Base-by-base conservation (phyloP, 768 basidiomycete genomes). In the Hydnomerulius pinastri region DNA sequence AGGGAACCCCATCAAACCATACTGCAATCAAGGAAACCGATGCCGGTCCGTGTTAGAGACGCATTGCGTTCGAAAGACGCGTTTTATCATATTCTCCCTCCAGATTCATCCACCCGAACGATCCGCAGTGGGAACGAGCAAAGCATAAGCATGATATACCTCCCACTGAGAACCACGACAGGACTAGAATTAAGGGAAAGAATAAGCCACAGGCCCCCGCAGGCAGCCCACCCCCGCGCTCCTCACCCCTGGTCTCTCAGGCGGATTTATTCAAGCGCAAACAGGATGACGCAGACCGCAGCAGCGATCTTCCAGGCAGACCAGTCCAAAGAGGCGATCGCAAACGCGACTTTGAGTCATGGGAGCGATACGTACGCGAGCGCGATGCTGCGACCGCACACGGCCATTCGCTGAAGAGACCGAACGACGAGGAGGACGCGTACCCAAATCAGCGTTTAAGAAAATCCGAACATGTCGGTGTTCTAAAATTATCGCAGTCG, bases 41-140 rank as follows among this genome's bases (percentile, higher is more conserved):
- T 82, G 80, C 63, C 77, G 80, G 81, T 79, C 56, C 46, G 75
- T 66, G 48, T 58, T 43, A 27, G n/a, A n/a, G n/a, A 43, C 40
- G 33, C 29, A 29, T 54, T 38, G 39, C 42, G 42, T 43, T 27
- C 30, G 30, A 48, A 56, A 43, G 21, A 54, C 38, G 6, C 44
- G 27, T 55, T 50, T 50, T 46, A 54, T 45, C 49, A 21, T 12
- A 36, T 39, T 43, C 35, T 20, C 25, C 45, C 12, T 54, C 46
- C 51, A 73, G 80, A 24, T 82, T 78, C 54, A 71, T 81, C 30
- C 80, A 82, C 53, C 80, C 80, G 25, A 66, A 59, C 39, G 80
- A 82, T 59, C 51, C 68, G 27, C 71, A 76, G 39, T 81, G 79
- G 73, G 32, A 46, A 20, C 61, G 55, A 39, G 50, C 56, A 18